Evolutionary conservation across 306 rosid species (phyloP).

Genomic region (Vigna unguiculata): DNA sequence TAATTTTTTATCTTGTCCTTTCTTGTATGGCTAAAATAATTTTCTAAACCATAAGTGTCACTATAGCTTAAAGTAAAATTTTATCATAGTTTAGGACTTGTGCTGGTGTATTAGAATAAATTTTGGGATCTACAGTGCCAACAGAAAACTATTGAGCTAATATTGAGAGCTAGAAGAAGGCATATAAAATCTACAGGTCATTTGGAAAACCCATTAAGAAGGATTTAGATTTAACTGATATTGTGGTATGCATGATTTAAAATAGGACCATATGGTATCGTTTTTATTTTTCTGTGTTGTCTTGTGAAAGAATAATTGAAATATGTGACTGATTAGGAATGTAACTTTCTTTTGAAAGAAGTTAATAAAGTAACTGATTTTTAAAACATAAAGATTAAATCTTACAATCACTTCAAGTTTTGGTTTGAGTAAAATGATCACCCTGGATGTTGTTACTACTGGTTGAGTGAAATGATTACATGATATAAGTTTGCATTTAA

Average conservation of each 20-base stretch:
- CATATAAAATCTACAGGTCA: background rate
- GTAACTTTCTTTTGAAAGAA: background rate
- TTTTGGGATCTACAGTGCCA: background rate
- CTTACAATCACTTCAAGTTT: background rate
- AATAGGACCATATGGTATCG: background rate
- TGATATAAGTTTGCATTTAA: background rate
- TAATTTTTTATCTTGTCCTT: background rate
- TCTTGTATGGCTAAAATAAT: background rate
- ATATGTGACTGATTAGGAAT: conserved; percentile 15
- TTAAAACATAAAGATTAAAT: conserved; percentile 11
- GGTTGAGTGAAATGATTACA: background rate
- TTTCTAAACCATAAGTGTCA: background rate
- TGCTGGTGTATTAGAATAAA: background rate
- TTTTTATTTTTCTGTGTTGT: background rate
- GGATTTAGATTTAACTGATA: too few species aligned
- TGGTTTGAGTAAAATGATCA: conserved; percentile 11
- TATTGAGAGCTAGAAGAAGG: background rate
- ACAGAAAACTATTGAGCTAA: background rate
- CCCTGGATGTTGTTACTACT: background rate
- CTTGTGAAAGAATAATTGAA: conserved; percentile 5
- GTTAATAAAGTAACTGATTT: background rate
- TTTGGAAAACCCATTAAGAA: too few species aligned
- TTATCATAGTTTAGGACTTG: background rate
- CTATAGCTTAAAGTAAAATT: background rate
- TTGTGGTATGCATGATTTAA: too few species aligned